Percentiles rank a stretch among this genome's conserved stretches.
These are phyloP conservation scores for Sicyos edulis DNA, from an alignment of 306 rosid genomes.

Conservation along the genomic window DNA sequence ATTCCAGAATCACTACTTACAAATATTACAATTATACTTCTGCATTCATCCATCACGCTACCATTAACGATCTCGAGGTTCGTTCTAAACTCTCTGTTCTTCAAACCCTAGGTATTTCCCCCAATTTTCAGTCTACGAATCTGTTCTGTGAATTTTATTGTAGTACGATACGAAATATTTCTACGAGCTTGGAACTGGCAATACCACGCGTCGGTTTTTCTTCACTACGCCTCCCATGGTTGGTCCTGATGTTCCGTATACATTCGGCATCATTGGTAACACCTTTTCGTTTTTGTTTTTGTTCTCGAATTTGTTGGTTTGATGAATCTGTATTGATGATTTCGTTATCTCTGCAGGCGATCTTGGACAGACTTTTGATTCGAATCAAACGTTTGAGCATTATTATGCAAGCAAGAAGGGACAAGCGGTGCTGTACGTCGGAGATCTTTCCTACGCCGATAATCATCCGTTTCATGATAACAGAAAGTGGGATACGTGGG, in stretches of 20 bases:
- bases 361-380: conserved; percentile 23
- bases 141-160: background rate
- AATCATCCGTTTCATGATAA: conserved; percentile 21
- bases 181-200: conserved; percentile 22
- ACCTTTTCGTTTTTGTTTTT: background rate
- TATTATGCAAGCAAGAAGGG: conserved; percentile 16
- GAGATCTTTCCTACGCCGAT: conserved; percentile 24
- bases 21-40: conserved; percentile 19
- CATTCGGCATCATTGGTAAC: conserved; percentile 25
- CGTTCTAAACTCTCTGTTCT: background rate
- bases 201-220: conserved; percentile 10
- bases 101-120: background rate
- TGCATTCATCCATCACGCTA: conserved; percentile 25
- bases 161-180: conserved; percentile 23
- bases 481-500: conserved; percentile 24
- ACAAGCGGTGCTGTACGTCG: conserved; percentile 23
- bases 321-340: no score
- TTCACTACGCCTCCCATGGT: conserved; percentile 20
- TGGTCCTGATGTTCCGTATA: conserved; percentile 21
- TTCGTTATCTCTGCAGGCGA: conserved; percentile 7
- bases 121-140: no score
- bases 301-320: background rate
- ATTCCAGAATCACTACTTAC: conserved; percentile 11
- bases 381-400: conserved; percentile 22
- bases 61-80: conserved; percentile 13